Base-by-base conservation (phyloP, 148 eudicot species). In the Vaccinium darrowii region DNA sequence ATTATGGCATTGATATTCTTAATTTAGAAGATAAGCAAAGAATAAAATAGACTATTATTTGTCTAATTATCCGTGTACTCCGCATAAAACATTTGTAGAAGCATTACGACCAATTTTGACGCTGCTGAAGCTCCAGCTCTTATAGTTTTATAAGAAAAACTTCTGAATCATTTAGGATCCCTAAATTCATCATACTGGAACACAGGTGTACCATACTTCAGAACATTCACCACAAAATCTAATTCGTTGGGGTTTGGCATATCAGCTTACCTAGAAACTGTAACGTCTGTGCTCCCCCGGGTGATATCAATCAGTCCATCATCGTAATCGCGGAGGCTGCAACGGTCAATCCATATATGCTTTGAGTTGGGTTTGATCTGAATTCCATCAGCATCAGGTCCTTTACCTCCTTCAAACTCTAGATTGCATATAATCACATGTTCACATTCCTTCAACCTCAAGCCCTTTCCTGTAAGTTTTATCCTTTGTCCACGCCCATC, bases 321-420 rank as follows among this genome's bases (percentile, higher is more conserved):
- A 86, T 92, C 94, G 88, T 90, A 96, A 82, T 94, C 92, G 50
- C 88, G 84, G 39, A 97, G 91, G 84, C 91, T 90, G 87, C 98
- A 95, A 36, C 98, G 98, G 81, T 97, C 98, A 21, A 97, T 95
- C 99, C 99, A 97, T 84, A 97, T 94, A 80, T 97, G 94, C 88
- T 87, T 94, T 19, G 98, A 95, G 60, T 91, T 92, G 23, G 99
- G 99, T 78, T 95, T 95, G 33, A 97, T 95, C 83, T 96, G 99
- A 89, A 97, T 95, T 7, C 92, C 99, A 89, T 97, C 99, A 13
- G 87, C 94, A 89, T 95, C 99, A 83, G 88, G 93, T 33, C 98
- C 99, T 83, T 93, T 89, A 39, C 99, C 99, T 54, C 93, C 95
- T 89, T 95, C 96, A 86, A 97, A 90, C 87, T 92, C 92, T 13